Evolutionary conservation across 1,284 basidiomycete genomes (phyloP).

Genomic region (Trametes polyzona): DNA sequence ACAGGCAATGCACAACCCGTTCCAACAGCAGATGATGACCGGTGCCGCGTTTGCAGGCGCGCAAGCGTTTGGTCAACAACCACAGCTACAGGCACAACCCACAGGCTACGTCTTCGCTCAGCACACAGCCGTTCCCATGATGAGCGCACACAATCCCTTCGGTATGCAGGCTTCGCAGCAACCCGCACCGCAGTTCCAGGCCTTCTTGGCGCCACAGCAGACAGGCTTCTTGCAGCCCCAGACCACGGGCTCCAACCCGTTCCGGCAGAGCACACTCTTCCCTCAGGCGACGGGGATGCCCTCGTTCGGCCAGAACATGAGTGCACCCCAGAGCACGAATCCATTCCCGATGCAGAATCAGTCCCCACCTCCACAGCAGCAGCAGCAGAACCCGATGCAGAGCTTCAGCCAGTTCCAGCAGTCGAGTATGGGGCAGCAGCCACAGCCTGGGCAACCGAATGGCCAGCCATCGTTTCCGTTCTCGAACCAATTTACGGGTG

Average conservation of each 20-base stretch:
- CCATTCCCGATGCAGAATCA: conserved; percentile 34
- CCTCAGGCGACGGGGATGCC: conserved; percentile 64
- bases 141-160: conserved; percentile 50
- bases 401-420: conserved; percentile 26
- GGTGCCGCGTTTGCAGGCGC: conserved; percentile 46
- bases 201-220: conserved; percentile 53
- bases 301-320: conserved; percentile 35
- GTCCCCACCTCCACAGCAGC: conserved; percentile 5
- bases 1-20: conserved; percentile 77
- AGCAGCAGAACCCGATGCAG: conserved; percentile 20
- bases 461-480: conserved; percentile 28
- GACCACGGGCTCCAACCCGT: conserved; percentile 76
- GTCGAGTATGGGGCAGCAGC: conserved; percentile 11
- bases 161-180: conserved; percentile 35
- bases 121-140: conserved; percentile 38
- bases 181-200: conserved; percentile 50
- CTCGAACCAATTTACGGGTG: conserved; percentile 16
- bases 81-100: conserved; percentile 31
- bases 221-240: conserved; percentile 57
- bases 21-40: conserved; percentile 69
- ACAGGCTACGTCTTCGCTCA: conserved; percentile 42
- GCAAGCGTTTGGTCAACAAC: conserved; percentile 39
- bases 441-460: conserved; percentile 15
- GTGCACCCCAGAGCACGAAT: conserved; percentile 29
- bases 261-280: conserved; percentile 66